phyloP scores from a whole-genome alignment of 2,329 filamentous ascomycete species.

The Epichloe coenophiala region DNA sequence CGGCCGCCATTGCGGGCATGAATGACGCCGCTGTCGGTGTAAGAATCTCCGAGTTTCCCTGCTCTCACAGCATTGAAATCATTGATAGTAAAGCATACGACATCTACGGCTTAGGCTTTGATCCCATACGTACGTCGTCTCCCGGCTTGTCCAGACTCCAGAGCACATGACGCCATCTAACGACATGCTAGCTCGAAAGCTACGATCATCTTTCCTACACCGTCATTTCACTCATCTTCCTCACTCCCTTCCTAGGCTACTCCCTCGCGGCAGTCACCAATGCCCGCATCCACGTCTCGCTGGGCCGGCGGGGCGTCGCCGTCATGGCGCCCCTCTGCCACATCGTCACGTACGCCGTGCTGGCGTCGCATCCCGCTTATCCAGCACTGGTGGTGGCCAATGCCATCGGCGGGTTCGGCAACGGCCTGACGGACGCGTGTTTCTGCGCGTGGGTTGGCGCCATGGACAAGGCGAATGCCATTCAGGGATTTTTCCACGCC shows the following conservation, averaged over 20 bases:
- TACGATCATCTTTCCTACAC: conserved; percentile 49
- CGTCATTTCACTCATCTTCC: conserved; percentile 48
- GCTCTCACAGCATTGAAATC: background rate
- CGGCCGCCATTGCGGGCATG: conserved; percentile 46
- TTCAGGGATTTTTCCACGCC: conserved; percentile 52
- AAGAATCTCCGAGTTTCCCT: conserved; percentile 11
- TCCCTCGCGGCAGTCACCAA: conserved; percentile 46
- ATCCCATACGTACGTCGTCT: conserved; percentile 22
- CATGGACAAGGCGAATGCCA: conserved; percentile 54
- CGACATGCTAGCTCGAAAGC: conserved; percentile 34
- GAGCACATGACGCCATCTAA: too few species aligned
- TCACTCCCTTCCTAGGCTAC: conserved; percentile 52
- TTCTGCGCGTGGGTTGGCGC: conserved; percentile 42
- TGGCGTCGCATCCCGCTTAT: conserved; percentile 50
- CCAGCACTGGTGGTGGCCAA: conserved; percentile 50
- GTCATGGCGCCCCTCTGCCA: conserved; percentile 48
- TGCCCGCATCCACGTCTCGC: conserved; percentile 42
- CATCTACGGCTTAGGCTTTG: conserved; percentile 8
- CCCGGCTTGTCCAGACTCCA: too few species aligned
- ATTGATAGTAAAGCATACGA: too few species aligned
- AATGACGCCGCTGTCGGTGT: conserved; percentile 50
- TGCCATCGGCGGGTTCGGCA: conserved; percentile 52
- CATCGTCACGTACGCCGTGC: conserved; percentile 44
- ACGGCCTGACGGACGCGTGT: conserved; percentile 44
- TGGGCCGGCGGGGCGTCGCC: conserved; percentile 54